A percentile compares a stretch with the other conserved stretches of the same genome.
These are phyloP conservation scores for Collariella sp. DNA, from an alignment of 495 filamentous ascomycete genomes.

Conservation along the genomic window DNA sequence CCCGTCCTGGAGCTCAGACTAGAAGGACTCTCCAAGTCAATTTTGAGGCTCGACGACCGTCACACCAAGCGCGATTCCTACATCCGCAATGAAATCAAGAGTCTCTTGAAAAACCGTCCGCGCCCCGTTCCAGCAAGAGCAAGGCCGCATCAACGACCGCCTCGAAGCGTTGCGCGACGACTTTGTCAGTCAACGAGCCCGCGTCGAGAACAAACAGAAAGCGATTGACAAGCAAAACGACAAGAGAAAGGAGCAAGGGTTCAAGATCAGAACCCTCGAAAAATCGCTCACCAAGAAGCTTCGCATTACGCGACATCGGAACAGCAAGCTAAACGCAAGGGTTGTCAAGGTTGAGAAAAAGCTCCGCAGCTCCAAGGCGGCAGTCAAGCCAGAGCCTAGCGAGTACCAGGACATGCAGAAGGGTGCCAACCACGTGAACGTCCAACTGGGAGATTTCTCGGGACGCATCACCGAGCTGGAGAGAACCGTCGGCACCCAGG, in stretches of 20 bases:
- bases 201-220: background rate
- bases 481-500: background rate
- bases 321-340: background rate
- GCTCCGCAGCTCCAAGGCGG: background rate
- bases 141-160: background rate
- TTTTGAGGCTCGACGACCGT: no score
- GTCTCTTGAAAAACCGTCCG: background rate
- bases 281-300: background rate
- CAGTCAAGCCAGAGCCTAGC: background rate
- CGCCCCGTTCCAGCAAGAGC: background rate
- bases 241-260: background rate
- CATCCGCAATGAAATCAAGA: background rate
- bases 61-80: no score
- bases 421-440: background rate
- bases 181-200: background rate
- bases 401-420: no score
- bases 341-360: background rate
- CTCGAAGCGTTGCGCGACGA: background rate
- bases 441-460: background rate
- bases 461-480: background rate
- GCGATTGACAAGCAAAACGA: background rate
- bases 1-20: no score
- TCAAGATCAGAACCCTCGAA: no score
- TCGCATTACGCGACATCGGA: background rate
- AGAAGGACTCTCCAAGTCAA: no score